Percentiles rank a stretch among this genome's conserved stretches.
Evolutionary conservation across 148 eudicot species (phyloP).

Genomic region (Fagopyrum homotropicum): DNA sequence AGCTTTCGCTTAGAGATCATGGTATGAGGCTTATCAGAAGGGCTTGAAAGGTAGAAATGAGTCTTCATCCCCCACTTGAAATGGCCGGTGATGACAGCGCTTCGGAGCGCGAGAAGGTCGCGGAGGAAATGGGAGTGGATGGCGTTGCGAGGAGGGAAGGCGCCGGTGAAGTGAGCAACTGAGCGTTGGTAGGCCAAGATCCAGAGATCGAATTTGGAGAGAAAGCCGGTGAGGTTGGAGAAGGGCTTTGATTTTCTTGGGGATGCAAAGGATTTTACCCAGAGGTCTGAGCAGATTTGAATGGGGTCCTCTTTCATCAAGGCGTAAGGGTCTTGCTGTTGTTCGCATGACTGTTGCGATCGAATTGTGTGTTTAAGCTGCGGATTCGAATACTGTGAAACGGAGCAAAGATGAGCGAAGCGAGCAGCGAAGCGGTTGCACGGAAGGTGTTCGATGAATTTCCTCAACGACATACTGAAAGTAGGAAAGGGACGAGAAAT

Average conservation of each 20-base stretch:
- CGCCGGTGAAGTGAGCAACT: slow-evolving; percentile 60
- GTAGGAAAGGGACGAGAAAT: not conserved
- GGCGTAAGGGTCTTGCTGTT: slow-evolving; percentile 39
- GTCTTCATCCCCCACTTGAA: slow-evolving; percentile 51
- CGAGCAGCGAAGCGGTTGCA: slow-evolving; percentile 17
- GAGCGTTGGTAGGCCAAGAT: slow-evolving; percentile 81
- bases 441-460: slow-evolving; percentile 58
- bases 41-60: slow-evolving; percentile 34
- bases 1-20: slow-evolving; percentile 36
- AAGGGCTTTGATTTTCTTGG: slow-evolving; percentile 32
- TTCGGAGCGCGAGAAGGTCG: slow-evolving; percentile 50
- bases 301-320: slow-evolving; percentile 72
- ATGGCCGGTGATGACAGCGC: slow-evolving; percentile 52
- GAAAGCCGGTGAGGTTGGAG: slow-evolving; percentile 70
- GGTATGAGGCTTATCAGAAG: slow-evolving; percentile 35
- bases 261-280: slow-evolving; percentile 55
- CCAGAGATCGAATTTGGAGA: slow-evolving; percentile 77
- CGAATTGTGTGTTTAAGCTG: slow-evolving; percentile 11
- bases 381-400: slow-evolving; percentile 19
- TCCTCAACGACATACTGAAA: slow-evolving; percentile 33
- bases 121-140: slow-evolving; percentile 34
- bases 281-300: slow-evolving; percentile 53
- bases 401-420: slow-evolving; percentile 20
- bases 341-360: slow-evolving; percentile 9
- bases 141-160: slow-evolving; percentile 54